Conservation (phyloP, 805 yeast species). For the Candida schatavii region DNA sequence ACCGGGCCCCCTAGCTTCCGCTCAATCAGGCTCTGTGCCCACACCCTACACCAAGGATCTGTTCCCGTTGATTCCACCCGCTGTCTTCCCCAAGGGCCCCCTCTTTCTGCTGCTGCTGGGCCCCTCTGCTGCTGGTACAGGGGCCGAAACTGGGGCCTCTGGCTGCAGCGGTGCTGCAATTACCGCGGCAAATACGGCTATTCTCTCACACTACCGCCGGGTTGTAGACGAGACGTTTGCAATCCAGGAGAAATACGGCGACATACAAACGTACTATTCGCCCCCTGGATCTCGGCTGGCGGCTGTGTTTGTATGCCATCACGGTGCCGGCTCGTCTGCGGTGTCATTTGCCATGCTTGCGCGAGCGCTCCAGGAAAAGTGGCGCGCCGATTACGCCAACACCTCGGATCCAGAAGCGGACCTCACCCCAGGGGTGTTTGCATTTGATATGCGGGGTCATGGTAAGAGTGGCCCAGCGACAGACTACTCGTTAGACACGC, state of each 20-base stretch:
- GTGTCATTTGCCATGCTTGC: conserved; percentile 67
- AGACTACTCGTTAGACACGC: conserved; percentile 44
- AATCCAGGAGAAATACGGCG: conserved; percentile 1
- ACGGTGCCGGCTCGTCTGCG: conserved; percentile 94
- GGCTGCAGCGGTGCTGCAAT: neutral
- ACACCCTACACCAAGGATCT: neutral
- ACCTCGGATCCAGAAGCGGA: neutral
- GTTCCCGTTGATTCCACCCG: neutral
- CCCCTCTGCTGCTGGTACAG: neutral
- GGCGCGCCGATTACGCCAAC: conserved; percentile 9
- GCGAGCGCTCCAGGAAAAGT: conserved; percentile 24
- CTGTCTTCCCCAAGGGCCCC: conserved; percentile 1
- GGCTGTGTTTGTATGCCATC: conserved; percentile 76
- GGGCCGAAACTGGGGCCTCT: neutral
- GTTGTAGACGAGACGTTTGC: conserved; percentile 1
- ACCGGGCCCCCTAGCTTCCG: no score
- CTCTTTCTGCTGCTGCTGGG: no score
- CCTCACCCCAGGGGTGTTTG: conserved; percentile 53
- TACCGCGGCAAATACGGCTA: neutral
- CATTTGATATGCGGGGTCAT: conserved; percentile 86
- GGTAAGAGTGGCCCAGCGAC: conserved; percentile 37
- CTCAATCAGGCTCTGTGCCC: neutral
- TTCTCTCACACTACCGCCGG: neutral
- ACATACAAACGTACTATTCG: conserved; percentile 50
- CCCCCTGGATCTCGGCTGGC: conserved; percentile 42